phyloP scores from a whole-genome alignment of 176 grass and related monocot genomes.

The Oryza meridionalis region DNA sequence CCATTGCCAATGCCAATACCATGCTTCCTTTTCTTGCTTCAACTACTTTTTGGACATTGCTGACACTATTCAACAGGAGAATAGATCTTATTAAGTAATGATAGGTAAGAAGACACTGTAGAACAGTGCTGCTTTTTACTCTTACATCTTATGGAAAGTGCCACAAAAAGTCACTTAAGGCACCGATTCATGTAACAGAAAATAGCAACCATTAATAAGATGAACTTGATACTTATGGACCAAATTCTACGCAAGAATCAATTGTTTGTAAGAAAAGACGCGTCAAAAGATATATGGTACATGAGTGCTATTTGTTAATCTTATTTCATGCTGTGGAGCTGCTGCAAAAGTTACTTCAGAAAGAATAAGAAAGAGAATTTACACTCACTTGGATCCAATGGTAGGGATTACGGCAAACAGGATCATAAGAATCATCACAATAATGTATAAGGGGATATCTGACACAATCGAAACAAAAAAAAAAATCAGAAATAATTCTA shows the following conservation, averaged over 20 bases:
- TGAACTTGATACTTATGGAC: conserved; percentile 16
- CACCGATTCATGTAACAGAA: conserved; percentile 13
- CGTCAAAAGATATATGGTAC: neutral
- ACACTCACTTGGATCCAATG: conserved; percentile 85
- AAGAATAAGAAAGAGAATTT: conserved; percentile 15
- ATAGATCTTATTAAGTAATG: conserved; percentile 41
- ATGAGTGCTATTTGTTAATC: neutral
- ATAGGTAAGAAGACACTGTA: neutral
- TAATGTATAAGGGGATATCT: conserved; percentile 81
- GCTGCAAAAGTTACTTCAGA: neutral
- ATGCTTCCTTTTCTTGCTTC: conserved; percentile 84
- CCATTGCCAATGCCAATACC: conserved; percentile 85
- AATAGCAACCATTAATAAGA: conserved; percentile 24
- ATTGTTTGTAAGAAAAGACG: conserved; percentile 34
- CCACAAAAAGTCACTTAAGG: conserved; percentile 7
- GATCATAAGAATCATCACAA: conserved; percentile 82
- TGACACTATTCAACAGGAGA: conserved; percentile 54
- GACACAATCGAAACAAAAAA: conserved; percentile 46
- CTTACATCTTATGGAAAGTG: neutral
- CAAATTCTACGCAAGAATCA: conserved; percentile 26
- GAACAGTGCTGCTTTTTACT: neutral
- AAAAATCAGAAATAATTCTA: conserved; percentile 33
- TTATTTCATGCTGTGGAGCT: neutral
- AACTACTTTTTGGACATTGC: conserved; percentile 87
- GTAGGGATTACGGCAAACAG: conserved; percentile 81